A percentile compares a stretch with the other conserved stretches of the same genome.
Evolutionary conservation across 2,329 filamentous ascomycete genomes (phyloP).

Genomic region (Furcasterigmium furcatum): DNA sequence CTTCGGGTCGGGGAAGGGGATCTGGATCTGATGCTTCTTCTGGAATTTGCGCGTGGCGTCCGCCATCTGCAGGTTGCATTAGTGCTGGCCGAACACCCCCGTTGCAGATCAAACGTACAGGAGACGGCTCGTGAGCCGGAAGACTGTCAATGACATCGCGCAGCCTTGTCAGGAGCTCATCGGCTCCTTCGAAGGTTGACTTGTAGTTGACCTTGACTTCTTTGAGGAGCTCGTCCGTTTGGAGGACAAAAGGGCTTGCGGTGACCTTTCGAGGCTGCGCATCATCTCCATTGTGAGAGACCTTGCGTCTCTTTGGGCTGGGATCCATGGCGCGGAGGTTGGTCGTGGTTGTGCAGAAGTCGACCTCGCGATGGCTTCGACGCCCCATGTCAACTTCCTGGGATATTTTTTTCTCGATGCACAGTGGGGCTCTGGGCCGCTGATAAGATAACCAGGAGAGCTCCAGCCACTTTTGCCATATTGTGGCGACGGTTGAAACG

Average conservation of each 20-base stretch:
- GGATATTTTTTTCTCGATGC: not conserved
- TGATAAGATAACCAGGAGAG: not conserved
- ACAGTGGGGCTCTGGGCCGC: not conserved
- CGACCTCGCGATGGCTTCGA: too few relatives aligned
- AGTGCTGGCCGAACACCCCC: too few relatives aligned
- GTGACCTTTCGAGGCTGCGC: conserved; percentile 35
- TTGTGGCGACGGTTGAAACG: too few relatives aligned
- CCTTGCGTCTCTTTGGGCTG: conserved; percentile 45
- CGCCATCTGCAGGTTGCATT: conserved; percentile 50
- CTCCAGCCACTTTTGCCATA: too few relatives aligned
- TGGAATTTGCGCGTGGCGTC: conserved; percentile 68
- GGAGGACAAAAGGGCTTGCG: conserved; percentile 53
- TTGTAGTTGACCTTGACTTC: conserved; percentile 51
- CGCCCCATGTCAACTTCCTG: not conserved
- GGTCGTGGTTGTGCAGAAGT: too few relatives aligned
- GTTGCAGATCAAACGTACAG: too few relatives aligned
- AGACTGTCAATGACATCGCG: conserved; percentile 52
- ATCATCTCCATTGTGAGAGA: conserved; percentile 33
- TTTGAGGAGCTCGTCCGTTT: conserved; percentile 57
- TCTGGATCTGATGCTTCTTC: conserved; percentile 62
- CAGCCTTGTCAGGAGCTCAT: conserved; percentile 46
- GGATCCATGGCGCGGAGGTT: conserved; percentile 34
- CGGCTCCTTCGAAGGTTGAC: conserved; percentile 43
- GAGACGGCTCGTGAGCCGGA: conserved; percentile 42
- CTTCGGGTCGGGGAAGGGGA: conserved; percentile 82